Conservation (phyloP, 495 filamentous ascomycete species). For the Hypoxylon trugodes region DNA sequence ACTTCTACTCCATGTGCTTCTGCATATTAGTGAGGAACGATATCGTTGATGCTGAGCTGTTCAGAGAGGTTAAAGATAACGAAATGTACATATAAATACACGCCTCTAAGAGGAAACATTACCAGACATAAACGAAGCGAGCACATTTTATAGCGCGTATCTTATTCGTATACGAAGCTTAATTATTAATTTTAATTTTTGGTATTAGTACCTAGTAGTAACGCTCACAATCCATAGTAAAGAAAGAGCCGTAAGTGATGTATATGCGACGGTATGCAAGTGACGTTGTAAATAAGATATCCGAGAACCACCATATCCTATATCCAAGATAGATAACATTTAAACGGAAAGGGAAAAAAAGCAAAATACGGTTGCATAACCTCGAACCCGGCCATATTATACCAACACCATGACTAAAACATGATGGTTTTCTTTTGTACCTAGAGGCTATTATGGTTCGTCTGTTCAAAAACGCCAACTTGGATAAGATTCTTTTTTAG, state of each 20-base stretch:
- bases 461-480: constrained; percentile 21
- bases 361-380: constrained; percentile 19
- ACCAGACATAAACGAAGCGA: not conserved
- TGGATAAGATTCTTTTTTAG: constrained; percentile 17
- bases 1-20: too few species aligned
- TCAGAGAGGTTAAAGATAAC: too few species aligned
- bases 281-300: constrained; percentile 22
- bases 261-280: constrained; percentile 25
- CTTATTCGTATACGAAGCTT: not conserved
- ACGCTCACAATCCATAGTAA: constrained; percentile 10
- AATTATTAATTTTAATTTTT: constrained; percentile 9
- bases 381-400: not conserved
- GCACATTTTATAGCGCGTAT: not conserved
- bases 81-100: too few species aligned
- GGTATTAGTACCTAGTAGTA: constrained; percentile 32
- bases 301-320: constrained; percentile 23
- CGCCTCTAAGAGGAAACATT: too few species aligned
- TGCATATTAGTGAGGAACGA: too few species aligned
- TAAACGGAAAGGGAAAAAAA: constrained; percentile 22
- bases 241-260: not conserved
- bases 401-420: constrained; percentile 3
- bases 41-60: too few species aligned
- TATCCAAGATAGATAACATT: constrained; percentile 14
- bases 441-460: not conserved
- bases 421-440: not conserved